phyloP scores from a whole-genome alignment of 106 monocot species.

The Dendrobium huoshanense region DNA sequence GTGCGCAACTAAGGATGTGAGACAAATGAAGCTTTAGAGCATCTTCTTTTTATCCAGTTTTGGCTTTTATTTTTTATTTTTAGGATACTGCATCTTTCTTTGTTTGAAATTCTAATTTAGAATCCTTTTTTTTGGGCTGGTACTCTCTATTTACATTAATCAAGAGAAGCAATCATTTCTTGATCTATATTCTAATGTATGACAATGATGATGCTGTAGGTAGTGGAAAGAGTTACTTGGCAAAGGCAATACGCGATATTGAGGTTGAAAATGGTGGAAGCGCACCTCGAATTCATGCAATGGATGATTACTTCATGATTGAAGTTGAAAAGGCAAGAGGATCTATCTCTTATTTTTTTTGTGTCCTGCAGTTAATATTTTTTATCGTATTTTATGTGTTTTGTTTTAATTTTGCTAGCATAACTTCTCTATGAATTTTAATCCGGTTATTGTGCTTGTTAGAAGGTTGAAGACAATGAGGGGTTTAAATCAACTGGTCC shows the following conservation, averaged over 20 bases:
- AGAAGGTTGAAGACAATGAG: conserved; percentile 70
- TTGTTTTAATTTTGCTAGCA: not conserved
- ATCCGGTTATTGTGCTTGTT: not conserved
- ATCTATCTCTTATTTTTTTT: conserved; percentile 4
- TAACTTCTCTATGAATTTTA: not conserved
- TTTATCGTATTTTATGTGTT: not conserved
- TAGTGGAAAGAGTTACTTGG: conserved; percentile 97
- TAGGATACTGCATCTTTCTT: not conserved
- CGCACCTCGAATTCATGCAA: conserved; percentile 91
- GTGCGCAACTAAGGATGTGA: not conserved
- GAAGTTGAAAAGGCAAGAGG: conserved; percentile 88
- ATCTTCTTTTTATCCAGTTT: not conserved
- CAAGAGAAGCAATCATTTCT: not conserved
- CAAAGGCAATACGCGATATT: conserved; percentile 78
- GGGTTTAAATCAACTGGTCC: conserved; percentile 53
- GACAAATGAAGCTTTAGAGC: not conserved
- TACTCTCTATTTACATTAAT: not conserved
- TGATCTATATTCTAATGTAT: not conserved
- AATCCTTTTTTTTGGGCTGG: not conserved
- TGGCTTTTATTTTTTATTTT: not conserved
- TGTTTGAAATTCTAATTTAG: not conserved
- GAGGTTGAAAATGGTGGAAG: conserved; percentile 91
- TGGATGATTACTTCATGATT: conserved; percentile 99
- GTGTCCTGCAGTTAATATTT: not conserved
- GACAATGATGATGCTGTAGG: conserved; percentile 32